Evolutionary conservation across 208 protist genomes (phyloP).

Genomic region (Naegleria fowleri): DNA sequence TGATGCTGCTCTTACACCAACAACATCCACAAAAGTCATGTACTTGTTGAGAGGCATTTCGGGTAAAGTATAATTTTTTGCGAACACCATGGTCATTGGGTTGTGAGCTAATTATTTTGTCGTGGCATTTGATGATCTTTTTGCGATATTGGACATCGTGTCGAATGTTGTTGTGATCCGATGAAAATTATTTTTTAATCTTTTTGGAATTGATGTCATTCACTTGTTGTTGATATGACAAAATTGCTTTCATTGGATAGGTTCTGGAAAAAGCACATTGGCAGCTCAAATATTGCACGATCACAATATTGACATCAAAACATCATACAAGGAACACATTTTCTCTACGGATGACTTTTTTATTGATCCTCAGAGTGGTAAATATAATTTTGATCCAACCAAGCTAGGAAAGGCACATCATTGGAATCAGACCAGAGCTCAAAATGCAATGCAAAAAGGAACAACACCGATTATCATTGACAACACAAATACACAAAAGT

Average conservation of each 20-base stretch:
- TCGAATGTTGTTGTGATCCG: too few relatives aligned
- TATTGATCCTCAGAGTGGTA: not conserved
- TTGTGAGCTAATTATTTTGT: too few relatives aligned
- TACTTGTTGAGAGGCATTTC: not conserved
- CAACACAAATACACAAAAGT: conserved; percentile 19
- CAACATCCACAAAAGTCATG: not conserved
- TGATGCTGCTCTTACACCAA: too few relatives aligned
- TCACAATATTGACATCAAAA: not conserved
- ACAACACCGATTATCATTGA: not conserved
- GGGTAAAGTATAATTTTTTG: too few relatives aligned
- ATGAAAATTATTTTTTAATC: too few relatives aligned
- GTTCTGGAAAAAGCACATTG: not conserved
- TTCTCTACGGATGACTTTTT: conserved; percentile 19
- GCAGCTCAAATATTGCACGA: not conserved
- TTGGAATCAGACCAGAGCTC: conserved; percentile 9
- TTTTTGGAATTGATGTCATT: too few relatives aligned
- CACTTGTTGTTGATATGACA: too few relatives aligned
- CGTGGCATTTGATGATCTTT: too few relatives aligned
- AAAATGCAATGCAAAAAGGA: not conserved
- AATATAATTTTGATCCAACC: conserved; percentile 1
- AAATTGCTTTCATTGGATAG: too few relatives aligned
- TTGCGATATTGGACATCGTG: too few relatives aligned
- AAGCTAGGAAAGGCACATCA: not conserved
- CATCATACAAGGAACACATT: not conserved
- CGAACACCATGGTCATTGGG: too few relatives aligned